Base-by-base conservation (phyloP, 1,284 basidiomycete species). In the Boletus sp. region DNA sequence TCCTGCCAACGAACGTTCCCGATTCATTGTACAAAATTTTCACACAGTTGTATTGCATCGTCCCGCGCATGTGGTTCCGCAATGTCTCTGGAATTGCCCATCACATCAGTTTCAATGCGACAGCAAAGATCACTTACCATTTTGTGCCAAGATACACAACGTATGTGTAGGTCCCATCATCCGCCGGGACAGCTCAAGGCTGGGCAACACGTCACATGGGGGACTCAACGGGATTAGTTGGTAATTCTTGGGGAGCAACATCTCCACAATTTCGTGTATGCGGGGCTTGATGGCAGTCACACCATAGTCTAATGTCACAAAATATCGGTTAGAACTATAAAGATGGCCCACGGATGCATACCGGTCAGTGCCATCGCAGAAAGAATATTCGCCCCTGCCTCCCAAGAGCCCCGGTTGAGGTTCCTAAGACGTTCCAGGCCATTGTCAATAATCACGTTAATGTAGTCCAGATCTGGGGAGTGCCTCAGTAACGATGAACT, bases 161-260 rank as follows among this genome's bases (percentile, higher is more conserved):
- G 71, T 66, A 31, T 64, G 71, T 38, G 69, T 59, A 1, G 66
- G 71, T 27, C 71, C 69, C 55, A 73, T 14, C 66, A 70, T 69
- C 66, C 52, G 47, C 10, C 46, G 28, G 19, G 46, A 27, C 9
- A 17, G 27, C 25, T n/a, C n/a, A n/a, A n/a, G n/a, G n/a, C 25
- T 25, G 14, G 9, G 9, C 17, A 17, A 17, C 19, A 10, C 25
- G 9, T 44, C 23, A 14, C 14, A 23, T 25, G 23, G 21, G 3
- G 43, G 7, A 44, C 14, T n/a, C 30, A n/a, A 19, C 31, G 9
- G 38, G 16, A 59, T 54, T 6, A 43, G 59, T 17, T 49, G 28
- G n/a, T 67, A 69, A 17, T 40, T 47, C 0, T 51, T 33, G 1
- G 61, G 62, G 3, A 73, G 60, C 47, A 70, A 66, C 61, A 71